A percentile compares a stretch with the other conserved stretches of the same genome.
phyloP scores from a whole-genome alignment of 176 grass and related monocot genomes.

The Carex scoparia region DNA sequence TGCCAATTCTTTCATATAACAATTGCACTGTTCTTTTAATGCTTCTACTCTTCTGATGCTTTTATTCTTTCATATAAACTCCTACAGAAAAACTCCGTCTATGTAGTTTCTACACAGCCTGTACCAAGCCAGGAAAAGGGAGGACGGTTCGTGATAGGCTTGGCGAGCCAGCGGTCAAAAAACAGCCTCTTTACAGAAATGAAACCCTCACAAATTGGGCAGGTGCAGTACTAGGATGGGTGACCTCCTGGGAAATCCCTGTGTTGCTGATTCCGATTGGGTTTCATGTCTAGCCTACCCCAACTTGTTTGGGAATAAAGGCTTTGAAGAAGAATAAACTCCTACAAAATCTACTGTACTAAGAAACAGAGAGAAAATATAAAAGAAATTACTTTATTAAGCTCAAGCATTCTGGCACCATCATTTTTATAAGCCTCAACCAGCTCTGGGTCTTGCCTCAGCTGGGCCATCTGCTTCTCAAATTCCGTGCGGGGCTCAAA shows the following conservation, averaged over 20 bases:
- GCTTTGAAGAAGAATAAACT: background rate
- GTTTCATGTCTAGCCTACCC: no score
- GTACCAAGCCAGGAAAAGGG: no score
- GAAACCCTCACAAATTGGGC: no score
- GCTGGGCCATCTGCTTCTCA: constrained; percentile 66
- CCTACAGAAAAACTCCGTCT: background rate
- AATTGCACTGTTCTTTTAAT: background rate
- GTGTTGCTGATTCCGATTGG: no score
- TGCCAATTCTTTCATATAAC: background rate
- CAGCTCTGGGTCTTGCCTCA: constrained; percentile 44
- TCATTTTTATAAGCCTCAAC: constrained; percentile 77
- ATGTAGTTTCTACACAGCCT: no score
- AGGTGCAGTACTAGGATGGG: no score
- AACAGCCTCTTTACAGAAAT: no score
- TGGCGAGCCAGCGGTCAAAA: no score
- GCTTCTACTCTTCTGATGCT: background rate
- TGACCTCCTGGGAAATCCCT: no score
- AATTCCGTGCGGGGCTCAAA: constrained; percentile 70
- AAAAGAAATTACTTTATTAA: constrained; percentile 65
- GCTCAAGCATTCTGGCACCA: constrained; percentile 80
- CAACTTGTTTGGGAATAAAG: no score
- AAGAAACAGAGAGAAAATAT: background rate
- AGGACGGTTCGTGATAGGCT: no score
- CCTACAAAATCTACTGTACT: background rate
- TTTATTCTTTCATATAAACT: background rate